Evolutionary conservation across 495 filamentous ascomycete genomes (phyloP).

Genomic region (Tuber melanosporum): DNA sequence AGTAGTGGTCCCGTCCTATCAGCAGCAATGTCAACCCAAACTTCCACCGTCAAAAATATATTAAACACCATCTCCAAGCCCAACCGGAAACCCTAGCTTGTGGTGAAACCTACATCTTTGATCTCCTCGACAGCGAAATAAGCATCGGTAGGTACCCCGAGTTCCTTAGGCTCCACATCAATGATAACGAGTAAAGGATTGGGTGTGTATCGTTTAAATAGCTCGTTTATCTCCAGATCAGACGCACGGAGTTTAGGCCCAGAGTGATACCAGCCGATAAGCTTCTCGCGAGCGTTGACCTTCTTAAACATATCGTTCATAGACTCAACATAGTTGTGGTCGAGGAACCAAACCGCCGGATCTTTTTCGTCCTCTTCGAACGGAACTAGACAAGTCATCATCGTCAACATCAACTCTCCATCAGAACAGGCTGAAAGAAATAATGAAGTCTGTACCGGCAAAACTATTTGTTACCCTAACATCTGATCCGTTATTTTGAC

Average conservation of each 20-base stretch:
- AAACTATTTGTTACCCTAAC: slow-evolving; percentile 98
- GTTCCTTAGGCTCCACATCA: slow-evolving; percentile 96
- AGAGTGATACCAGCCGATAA: slow-evolving; percentile 99
- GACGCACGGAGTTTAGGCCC: slow-evolving; percentile 94
- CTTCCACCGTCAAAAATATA: slow-evolving; percentile 9
- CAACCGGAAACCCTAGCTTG: not conserved
- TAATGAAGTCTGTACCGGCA: slow-evolving; percentile 60
- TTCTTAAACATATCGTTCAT: slow-evolving; percentile 99
- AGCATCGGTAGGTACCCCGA: slow-evolving; percentile 95
- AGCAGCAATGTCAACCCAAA: slow-evolving; percentile 14
- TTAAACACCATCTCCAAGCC: slow-evolving; percentile 9
- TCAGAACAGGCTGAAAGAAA: slow-evolving; percentile 17
- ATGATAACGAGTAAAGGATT: slow-evolving; percentile 96
- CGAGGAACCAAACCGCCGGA: slow-evolving; percentile 96
- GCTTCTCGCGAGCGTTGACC: slow-evolving; percentile 96
- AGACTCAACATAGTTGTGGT: slow-evolving; percentile 98
- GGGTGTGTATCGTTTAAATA: slow-evolving; percentile 98
- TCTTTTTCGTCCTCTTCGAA: slow-evolving; percentile 99
- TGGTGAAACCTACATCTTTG: slow-evolving; percentile 72
- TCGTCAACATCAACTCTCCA: slow-evolving; percentile 23
- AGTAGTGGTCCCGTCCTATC: slow-evolving; percentile 91
- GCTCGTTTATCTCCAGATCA: slow-evolving; percentile 98
- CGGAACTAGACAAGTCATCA: slow-evolving; percentile 58
- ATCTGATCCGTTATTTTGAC: slow-evolving; percentile 89
- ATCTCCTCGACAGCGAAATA: slow-evolving; percentile 99